These are phyloP conservation scores for Thraustochytrium striatum DNA, from an alignment of 352 stramenopile genomes.

Conservation along the genomic window DNA sequence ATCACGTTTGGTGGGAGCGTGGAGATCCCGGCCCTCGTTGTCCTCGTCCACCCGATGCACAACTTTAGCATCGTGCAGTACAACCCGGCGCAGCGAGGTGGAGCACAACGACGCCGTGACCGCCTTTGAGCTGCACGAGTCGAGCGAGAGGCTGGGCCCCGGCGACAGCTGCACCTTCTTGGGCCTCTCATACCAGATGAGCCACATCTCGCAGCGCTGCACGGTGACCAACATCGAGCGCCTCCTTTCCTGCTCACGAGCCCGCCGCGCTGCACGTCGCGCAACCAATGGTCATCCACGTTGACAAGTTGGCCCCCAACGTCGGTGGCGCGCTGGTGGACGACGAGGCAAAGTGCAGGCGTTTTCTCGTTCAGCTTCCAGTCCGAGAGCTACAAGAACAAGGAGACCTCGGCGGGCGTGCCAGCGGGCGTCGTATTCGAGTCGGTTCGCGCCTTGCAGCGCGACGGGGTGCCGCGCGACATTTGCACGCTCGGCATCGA, in stretches of 20 bases:
- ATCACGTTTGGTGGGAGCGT: slow-evolving; percentile 75
- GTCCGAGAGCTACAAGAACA: slow-evolving; percentile 69
- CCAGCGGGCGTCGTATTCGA: slow-evolving; percentile 66
- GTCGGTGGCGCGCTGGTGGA: slow-evolving; percentile 77
- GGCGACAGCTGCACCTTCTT: slow-evolving; percentile 5
- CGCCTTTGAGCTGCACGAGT: not conserved
- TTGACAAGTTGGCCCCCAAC: slow-evolving; percentile 44
- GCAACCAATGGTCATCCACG: slow-evolving; percentile 34
- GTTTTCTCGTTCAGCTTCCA: slow-evolving; percentile 66
- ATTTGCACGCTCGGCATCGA: slow-evolving; percentile 69
- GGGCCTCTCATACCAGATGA: slow-evolving; percentile 44
- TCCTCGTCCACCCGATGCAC: slow-evolving; percentile 85
- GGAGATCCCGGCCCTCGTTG: slow-evolving; percentile 73
- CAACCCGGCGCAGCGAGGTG: slow-evolving; percentile 61
- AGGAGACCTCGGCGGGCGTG: slow-evolving; percentile 75
- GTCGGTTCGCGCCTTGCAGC: slow-evolving; percentile 63
- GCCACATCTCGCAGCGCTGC: slow-evolving; percentile 2
- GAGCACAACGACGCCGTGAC: slow-evolving; percentile 16
- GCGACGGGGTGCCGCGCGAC: slow-evolving; percentile 55
- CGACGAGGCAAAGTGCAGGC: slow-evolving; percentile 64
- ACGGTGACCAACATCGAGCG: slow-evolving; percentile 40
- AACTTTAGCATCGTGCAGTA: slow-evolving; percentile 84
- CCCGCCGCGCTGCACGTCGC: not conserved
- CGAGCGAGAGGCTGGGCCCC: not conserved
- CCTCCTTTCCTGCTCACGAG: not conserved